Evolutionary conservation across 31 red algal species (phyloP).

Genomic region (Bonnemaisonia californica): DNA sequence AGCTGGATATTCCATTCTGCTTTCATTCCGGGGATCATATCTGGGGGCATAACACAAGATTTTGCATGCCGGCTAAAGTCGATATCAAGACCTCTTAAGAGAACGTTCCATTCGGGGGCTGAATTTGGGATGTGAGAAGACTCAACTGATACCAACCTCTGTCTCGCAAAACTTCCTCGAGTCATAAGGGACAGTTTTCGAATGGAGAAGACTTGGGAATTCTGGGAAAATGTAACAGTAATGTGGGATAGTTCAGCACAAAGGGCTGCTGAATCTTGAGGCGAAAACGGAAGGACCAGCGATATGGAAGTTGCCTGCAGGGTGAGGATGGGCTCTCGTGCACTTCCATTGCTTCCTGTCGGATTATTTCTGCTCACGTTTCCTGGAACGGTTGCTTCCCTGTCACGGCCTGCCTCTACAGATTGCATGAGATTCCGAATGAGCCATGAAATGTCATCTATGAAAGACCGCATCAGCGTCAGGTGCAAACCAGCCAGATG

Average conservation of each 20-base stretch:
- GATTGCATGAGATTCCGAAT: not conserved
- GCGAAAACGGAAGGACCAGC: not conserved
- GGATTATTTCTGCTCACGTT: not conserved
- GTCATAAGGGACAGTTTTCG: not conserved
- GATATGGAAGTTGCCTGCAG: not conserved
- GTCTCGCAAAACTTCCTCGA: not conserved
- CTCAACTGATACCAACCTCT: not conserved
- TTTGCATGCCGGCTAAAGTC: constrained; percentile 19
- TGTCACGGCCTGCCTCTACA: not conserved
- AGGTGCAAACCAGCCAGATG: not conserved
- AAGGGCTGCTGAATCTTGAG: not conserved
- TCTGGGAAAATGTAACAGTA: not conserved
- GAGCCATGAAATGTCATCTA: not conserved
- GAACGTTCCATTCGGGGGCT: constrained; percentile 5
- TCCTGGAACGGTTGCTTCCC: not conserved
- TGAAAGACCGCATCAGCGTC: not conserved
- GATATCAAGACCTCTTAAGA: constrained; percentile 31
- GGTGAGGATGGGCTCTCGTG: not conserved
- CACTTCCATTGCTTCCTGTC: not conserved
- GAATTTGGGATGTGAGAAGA: not conserved
- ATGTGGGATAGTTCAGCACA: not conserved
- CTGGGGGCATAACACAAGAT: not conserved
- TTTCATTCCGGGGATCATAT: not conserved
- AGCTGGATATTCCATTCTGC: constrained; percentile 19
- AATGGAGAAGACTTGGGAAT: not conserved